Base-by-base conservation (phyloP, 208 protist species). In the Trypanosoma grayi region DNA sequence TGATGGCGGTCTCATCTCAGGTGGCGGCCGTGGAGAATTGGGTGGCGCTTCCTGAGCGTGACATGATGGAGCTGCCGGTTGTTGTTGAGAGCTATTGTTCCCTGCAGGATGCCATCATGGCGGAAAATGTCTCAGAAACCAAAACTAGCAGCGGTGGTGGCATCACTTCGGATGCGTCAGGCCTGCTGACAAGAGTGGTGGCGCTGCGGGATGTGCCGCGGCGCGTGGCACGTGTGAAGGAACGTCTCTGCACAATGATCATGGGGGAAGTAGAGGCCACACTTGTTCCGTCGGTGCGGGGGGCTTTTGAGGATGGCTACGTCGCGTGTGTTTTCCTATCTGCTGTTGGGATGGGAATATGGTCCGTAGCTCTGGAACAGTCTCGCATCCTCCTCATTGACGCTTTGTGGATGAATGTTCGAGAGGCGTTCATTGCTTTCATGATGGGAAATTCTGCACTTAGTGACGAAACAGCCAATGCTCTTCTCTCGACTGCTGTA, bases 41-140 rank as follows among this genome's bases (percentile, higher is more conserved):
- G 86, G 70, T 77, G 8, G 71, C 78, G 22, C 74, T 95, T 36
- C 89, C 86, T 20, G 89, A 95, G 74, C 75, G 89, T 25, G 85
- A 95, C 51, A 78, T 91, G 48, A 45, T 66, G 13, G 83, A 95
- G 64, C 66, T 95, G 22, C 69, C 77, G 16, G 54, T 25, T 37
- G 60, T 85, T 53, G 64, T 81, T 43, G 60, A 74, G 16, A 51
- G 53, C 39, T 50, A 75, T 57, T 51, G 27, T 40, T 22, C 14
- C 18, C 28, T 73, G 24, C 40, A 71, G 37, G 31, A 58, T 3
- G 39, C 41, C 22, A 27, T 71, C 34, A 18, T 24, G n/a, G 13
- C 18, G 4, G 34, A 37, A 11, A 43, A 47, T 43, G 0, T 28
- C 0, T 40, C 0, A 0, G 44, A 33, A 44, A 36, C 13, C 7